These are phyloP conservation scores for Paramyrothecium roridum DNA, from an alignment of 2,329 filamentous ascomycete genomes.

Conservation along the genomic window DNA sequence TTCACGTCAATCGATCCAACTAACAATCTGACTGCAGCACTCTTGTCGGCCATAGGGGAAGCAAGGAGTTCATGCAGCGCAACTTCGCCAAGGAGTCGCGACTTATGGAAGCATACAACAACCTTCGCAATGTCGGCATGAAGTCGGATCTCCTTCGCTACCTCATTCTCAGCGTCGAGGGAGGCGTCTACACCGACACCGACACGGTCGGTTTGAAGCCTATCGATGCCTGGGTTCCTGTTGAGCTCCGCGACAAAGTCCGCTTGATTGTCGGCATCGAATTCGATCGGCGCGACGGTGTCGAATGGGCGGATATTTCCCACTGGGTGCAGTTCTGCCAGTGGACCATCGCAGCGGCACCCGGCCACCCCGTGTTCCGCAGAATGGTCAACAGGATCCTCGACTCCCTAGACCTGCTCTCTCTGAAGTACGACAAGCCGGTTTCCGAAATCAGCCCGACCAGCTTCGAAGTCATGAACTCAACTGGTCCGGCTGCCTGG, in stretches of 20 bases:
- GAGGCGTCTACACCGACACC: constrained; percentile 54
- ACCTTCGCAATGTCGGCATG: constrained; percentile 21
- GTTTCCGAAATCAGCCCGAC: background rate
- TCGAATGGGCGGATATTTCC: constrained; percentile 20
- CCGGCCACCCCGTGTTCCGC: constrained; percentile 25
- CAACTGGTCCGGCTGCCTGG: constrained; percentile 11
- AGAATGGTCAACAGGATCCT: constrained; percentile 19
- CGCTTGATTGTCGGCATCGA: constrained; percentile 25
- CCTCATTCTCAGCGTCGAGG: constrained; percentile 21
- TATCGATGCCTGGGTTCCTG: constrained; percentile 31
- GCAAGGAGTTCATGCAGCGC: constrained; percentile 18
- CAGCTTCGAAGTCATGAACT: constrained; percentile 9
- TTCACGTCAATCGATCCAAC: background rate
- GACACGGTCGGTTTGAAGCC: constrained; percentile 55
- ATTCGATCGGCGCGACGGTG: constrained; percentile 23
- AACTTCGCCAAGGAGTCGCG: constrained; percentile 7
- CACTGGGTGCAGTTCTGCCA: constrained; percentile 29
- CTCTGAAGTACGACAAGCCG: constrained; percentile 1
- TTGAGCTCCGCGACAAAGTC: constrained; percentile 9
- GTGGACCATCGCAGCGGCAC: constrained; percentile 29
- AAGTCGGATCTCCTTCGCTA: constrained; percentile 26
- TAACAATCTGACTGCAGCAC: constrained; percentile 6
- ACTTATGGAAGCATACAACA: constrained; percentile 15
- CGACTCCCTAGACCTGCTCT: constrained; percentile 12
- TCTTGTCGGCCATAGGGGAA: constrained; percentile 18